A percentile compares a stretch with the other conserved stretches of the same genome.
Conservation (phyloP, 1,284 basidiomycete genomes). For the Tremellales sp. region DNA sequence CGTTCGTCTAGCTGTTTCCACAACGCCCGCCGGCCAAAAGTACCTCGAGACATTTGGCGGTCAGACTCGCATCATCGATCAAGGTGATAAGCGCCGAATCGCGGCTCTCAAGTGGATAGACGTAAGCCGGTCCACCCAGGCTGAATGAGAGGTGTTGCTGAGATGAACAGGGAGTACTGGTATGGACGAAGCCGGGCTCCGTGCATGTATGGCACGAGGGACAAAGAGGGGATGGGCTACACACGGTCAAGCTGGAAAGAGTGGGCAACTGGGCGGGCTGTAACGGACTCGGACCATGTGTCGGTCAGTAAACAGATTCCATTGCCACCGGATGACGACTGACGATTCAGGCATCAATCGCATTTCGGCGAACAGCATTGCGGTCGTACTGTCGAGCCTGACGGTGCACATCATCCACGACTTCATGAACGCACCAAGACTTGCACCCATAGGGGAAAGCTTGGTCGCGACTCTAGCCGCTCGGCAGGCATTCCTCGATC, state of each 20-base stretch:
- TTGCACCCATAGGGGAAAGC: slow-evolving; percentile 19
- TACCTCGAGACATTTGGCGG: no score
- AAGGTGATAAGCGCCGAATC: slow-evolving; percentile 23
- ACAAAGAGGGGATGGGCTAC: slow-evolving; percentile 14
- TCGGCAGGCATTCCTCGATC: slow-evolving; percentile 34
- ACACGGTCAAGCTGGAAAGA: slow-evolving; percentile 16
- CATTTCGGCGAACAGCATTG: slow-evolving; percentile 20
- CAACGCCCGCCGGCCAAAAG: no score
- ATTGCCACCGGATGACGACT: no score
- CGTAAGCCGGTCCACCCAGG: slow-evolving; percentile 11
- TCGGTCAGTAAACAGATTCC: slow-evolving; percentile 39
- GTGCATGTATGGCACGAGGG: slow-evolving; percentile 23
- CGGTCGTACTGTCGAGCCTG: slow-evolving; percentile 31
- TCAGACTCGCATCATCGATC: no score
- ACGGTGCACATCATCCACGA: slow-evolving; percentile 31
- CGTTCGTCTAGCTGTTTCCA: no score
- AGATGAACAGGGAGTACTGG: slow-evolving; percentile 26
- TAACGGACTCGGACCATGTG: slow-evolving; percentile 26
- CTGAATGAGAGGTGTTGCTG: background rate
- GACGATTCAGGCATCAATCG: no score
- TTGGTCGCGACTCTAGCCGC: slow-evolving; percentile 22
- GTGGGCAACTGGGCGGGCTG: slow-evolving; percentile 44
- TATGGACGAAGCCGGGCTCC: slow-evolving; percentile 36
- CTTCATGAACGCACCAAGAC: slow-evolving; percentile 19
- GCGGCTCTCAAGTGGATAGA: slow-evolving; percentile 31